Evolutionary conservation across 805 yeast genomes (phyloP), one percentile per base, ranked within the genome.

Genomic region (Lipomyces spencermartinsiae): DNA sequence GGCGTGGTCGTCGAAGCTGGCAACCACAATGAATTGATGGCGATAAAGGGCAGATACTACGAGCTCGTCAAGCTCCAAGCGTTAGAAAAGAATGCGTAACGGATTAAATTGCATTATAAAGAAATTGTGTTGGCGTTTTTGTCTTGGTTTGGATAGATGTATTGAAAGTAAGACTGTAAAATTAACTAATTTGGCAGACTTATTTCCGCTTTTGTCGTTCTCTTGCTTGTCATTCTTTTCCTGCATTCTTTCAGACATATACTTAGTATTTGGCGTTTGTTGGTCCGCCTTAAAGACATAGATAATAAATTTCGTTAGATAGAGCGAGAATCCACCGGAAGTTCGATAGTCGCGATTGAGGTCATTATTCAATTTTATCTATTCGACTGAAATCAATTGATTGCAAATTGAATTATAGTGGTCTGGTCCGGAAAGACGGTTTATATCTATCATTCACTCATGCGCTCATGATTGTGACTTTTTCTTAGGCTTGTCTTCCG

Each of bases 401-500:
- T 43, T 16, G 49, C 6, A 37, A 37, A 37, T 37, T n/a, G 19
- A 54, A 54, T 12, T n/a, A 54, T 4, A 25, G 29, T 3, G 29
- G 3, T 25, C 29, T 25, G 29, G 29, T 25, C 29, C 2, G 29
- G 29, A 25, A 25, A 25, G 29, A 25, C 2, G 4, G 12, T 29
- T 12, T 51, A 37, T 35, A 22, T 22, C 29, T 82, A 19, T 34
- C n/a, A 53, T 53, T 33, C 49, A 25, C 35, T 53, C 33, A 61
- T 57, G 49, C n/a, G 31, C 9, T 51, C 53, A 62, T 16, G 53
- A 62, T 53, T 66, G 66, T 19, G 69, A 51, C 80, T 88, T 89
- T 81, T 89, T 88, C 79, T 88, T 88, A 80, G 88, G 90, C 80
- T 89, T 89, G 71, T 91, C 97, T 73, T 90, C 95, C 22, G 90